phyloP scores from a whole-genome alignment of 2,329 filamentous ascomycete species.

The Pezicula neosporulosa region DNA sequence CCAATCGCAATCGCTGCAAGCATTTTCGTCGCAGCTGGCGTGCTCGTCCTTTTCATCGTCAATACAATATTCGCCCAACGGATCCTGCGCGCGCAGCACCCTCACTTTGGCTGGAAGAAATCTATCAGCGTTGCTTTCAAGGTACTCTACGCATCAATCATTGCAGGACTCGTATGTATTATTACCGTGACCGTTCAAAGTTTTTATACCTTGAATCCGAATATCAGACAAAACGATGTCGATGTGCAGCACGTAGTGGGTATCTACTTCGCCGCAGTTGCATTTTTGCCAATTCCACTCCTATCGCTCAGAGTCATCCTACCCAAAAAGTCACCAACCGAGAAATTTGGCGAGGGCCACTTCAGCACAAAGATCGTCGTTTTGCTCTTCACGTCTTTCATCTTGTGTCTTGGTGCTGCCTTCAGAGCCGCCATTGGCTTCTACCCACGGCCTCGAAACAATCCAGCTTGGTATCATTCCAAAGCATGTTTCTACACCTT shows the following conservation, averaged over 20 bases:
- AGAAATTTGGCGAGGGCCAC: slow-evolving; percentile 64
- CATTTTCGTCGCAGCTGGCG: slow-evolving; percentile 29
- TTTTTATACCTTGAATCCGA: slow-evolving; percentile 60
- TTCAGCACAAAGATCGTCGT: slow-evolving; percentile 65
- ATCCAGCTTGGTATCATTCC: slow-evolving; percentile 67
- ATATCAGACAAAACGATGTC: slow-evolving; percentile 49
- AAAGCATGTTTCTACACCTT: slow-evolving; percentile 77
- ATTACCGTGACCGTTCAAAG: slow-evolving; percentile 61
- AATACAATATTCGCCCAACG: slow-evolving; percentile 78
- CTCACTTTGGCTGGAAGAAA: slow-evolving; percentile 65
- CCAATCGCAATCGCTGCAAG: slow-evolving; percentile 20
- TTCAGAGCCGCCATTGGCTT: slow-evolving; percentile 58
- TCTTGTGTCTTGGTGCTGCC: slow-evolving; percentile 66
- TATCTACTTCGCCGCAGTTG: slow-evolving; percentile 60
- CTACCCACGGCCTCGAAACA: slow-evolving; percentile 36
- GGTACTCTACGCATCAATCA: slow-evolving; percentile 54
- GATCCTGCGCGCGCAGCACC: slow-evolving; percentile 70
- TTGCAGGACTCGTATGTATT: slow-evolving; percentile 59
- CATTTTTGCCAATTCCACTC: slow-evolving; percentile 64
- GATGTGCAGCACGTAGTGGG: slow-evolving; percentile 60
- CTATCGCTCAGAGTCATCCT: slow-evolving; percentile 43
- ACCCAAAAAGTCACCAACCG: slow-evolving; percentile 39
- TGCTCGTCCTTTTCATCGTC: slow-evolving; percentile 71
- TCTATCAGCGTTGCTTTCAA: slow-evolving; percentile 50
- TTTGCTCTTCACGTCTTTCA: slow-evolving; percentile 51